Base-by-base conservation (phyloP, 2,329 filamentous ascomycete genomes). In the Microdochium paspali region DNA sequence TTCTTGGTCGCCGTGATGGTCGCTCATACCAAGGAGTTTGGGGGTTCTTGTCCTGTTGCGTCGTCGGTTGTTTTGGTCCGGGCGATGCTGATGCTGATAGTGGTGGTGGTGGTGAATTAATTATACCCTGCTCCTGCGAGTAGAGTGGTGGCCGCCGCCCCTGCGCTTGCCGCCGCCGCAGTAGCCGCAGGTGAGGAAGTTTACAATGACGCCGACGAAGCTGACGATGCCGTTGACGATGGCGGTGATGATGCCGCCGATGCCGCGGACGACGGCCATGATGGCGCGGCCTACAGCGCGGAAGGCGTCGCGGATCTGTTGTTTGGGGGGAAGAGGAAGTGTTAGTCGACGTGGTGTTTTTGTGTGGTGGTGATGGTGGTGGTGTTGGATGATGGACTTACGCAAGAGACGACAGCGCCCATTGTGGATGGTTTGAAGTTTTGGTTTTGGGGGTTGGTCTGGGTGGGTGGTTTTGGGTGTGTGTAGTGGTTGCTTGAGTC, bases 341-440 rank as follows among this genome's bases (percentile, higher is more conserved):
- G 53, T 61, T 53, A 58, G 53, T 43, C n/a, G 7, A n/a, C 18
- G 7, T 13, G 35, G 44, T 25, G 32, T 40, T 15, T 25, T 2
- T 12, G 23, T 10, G 12, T 28, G 23, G n/a, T 47, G 12, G 31
- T 46, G 13, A 46, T 24, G 42, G 23, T 18, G 26, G 26, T 40
- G 32, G 40, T 31, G 44, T 31, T 42, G 21, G 45, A 30, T 31
- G n/a, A 42, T 39, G 23, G 30, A 77, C 85, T 61, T 87, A 91
- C 87, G 64, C 87, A 90, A 64, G 86, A 90, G 56, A 89, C 74
- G 61, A 93, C 82, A 67, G 84, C 86, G 71, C 87, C 87, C 87
- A 93, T 91, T 54, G 24, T 32, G 31, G 28, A 46, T 50, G 46
- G 24, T 48, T 28, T 30, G 30, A 13, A 47, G 44, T 39, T 28